Evolutionary conservation across 805 yeast species (phyloP).

Genomic region (Sugiyamaella lignohabitans): DNA sequence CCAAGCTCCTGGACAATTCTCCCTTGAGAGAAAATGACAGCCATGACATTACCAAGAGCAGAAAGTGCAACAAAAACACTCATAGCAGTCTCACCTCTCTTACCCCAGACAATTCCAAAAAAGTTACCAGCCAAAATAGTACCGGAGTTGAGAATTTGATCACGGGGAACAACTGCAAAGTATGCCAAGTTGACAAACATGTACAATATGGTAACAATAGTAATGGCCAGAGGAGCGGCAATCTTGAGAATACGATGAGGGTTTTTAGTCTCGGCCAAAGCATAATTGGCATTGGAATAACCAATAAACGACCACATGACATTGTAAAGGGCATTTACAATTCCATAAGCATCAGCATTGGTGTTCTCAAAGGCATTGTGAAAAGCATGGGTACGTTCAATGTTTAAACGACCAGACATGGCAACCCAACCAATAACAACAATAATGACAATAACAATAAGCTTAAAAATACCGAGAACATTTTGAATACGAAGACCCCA

Average conservation of each 20-base stretch:
- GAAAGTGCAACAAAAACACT: conserved; percentile 75
- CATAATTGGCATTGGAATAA: conserved; percentile 76
- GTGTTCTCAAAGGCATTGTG: conserved; percentile 51
- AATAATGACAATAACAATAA: conserved; percentile 63
- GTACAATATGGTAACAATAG: conserved; percentile 56
- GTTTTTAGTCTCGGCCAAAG: conserved; percentile 70
- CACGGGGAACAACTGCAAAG: conserved; percentile 41
- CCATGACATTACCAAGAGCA: conserved; percentile 74
- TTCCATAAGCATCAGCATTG: conserved; percentile 36
- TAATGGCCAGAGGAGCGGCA: conserved; percentile 71
- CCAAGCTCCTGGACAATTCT: conserved; percentile 75
- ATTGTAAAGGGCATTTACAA: conserved; percentile 60
- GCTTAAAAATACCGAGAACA: conserved; percentile 62
- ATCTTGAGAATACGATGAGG: conserved; percentile 61
- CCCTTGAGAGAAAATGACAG: conserved; percentile 77
- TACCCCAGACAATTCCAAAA: conserved; percentile 66
- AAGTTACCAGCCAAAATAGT: conserved; percentile 70
- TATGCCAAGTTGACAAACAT: conserved; percentile 74
- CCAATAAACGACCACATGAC: conserved; percentile 84
- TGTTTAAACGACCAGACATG: conserved; percentile 59
- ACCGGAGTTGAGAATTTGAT: conserved; percentile 49
- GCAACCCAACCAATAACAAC: conserved; percentile 80
- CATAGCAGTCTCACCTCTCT: conserved; percentile 61
- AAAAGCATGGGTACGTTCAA: conserved; percentile 53
- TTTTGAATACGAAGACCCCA: conserved; percentile 62